phyloP scores from a whole-genome alignment of 2,329 filamentous ascomycete genomes.

The Calonectria hawksworthii region DNA sequence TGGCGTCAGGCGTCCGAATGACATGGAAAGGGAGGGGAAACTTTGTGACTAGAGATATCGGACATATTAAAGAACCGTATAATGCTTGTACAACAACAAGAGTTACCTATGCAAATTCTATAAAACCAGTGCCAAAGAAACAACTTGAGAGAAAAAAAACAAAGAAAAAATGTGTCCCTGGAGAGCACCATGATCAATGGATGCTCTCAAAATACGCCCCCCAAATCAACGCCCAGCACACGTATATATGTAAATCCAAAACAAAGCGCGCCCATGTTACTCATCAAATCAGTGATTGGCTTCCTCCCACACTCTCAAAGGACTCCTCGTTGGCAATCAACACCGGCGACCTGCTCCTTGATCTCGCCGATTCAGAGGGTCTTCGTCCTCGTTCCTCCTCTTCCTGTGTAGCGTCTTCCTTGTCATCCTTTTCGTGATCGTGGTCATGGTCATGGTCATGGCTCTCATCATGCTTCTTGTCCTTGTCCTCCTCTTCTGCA shows the following conservation, averaged over 20 bases:
- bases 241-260: not conserved
- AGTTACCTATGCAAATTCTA: slow-evolving; percentile 10
- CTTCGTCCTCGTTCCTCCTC: slow-evolving; percentile 30
- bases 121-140: slow-evolving; percentile 15
- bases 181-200: slow-evolving; percentile 31
- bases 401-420: not conserved
- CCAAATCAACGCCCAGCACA: slow-evolving; percentile 36
- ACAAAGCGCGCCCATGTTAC: not conserved
- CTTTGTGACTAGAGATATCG: slow-evolving; percentile 35
- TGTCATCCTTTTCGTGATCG: not conserved
- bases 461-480: slow-evolving; percentile 11
- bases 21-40: slow-evolving; percentile 20
- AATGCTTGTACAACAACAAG: slow-evolving; percentile 43
- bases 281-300: not conserved
- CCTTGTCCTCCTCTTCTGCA: slow-evolving; percentile 28
- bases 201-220: slow-evolving; percentile 33
- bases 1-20: slow-evolving; percentile 45
- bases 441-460: slow-evolving; percentile 23
- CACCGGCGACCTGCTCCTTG: slow-evolving; percentile 43
- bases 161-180: not conserved
- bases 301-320: slow-evolving; percentile 30
- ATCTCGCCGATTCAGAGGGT: slow-evolving; percentile 30
- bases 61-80: slow-evolving; percentile 34
- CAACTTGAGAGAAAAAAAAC: not conserved
- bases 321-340: slow-evolving; percentile 47